Evolutionary conservation across 768 basidiomycete genomes (phyloP).

Genomic region (Peribolospora kevripleyi): DNA sequence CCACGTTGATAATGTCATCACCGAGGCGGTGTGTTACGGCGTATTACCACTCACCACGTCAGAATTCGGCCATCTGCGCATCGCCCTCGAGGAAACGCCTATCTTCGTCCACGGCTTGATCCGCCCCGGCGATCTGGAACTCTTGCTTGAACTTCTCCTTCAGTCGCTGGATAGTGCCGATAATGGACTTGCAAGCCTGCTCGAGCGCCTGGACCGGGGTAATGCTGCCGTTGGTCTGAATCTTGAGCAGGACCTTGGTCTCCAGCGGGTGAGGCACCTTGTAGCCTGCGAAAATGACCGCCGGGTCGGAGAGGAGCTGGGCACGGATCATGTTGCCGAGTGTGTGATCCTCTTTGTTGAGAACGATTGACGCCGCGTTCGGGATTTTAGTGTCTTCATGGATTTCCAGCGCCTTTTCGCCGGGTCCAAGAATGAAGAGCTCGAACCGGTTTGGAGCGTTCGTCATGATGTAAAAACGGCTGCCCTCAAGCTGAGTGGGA

Average conservation of each 20-base stretch:
- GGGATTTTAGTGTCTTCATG: slow-evolving; percentile 93
- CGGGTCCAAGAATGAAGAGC: slow-evolving; percentile 72
- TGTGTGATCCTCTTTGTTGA: slow-evolving; percentile 93
- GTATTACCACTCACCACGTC: too few species aligned
- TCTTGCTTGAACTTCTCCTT: slow-evolving; percentile 21
- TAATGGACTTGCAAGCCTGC: slow-evolving; percentile 56
- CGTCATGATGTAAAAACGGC: slow-evolving; percentile 26
- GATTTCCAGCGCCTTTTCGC: slow-evolving; percentile 38
- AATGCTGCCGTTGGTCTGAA: slow-evolving; percentile 72
- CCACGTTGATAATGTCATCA: too few species aligned
- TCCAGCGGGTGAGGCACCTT: slow-evolving; percentile 92
- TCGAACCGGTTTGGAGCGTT: slow-evolving; percentile 90
- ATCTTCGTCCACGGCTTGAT: too few species aligned
- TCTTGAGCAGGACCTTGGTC: slow-evolving; percentile 77
- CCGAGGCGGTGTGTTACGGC: too few species aligned
- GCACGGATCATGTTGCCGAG: slow-evolving; percentile 88
- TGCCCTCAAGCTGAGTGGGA: slow-evolving; percentile 1
- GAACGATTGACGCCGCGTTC: slow-evolving; percentile 81
- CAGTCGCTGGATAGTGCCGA: slow-evolving; percentile 29
- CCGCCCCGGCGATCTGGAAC: slow-evolving; percentile 9
- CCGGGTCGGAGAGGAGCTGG: slow-evolving; percentile 67
- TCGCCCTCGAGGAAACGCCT: too few species aligned
- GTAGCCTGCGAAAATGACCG: slow-evolving; percentile 88
- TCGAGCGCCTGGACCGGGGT: slow-evolving; percentile 60
- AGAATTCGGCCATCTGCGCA: too few species aligned